phyloP scores from a whole-genome alignment of 2,329 filamentous ascomycete genomes.

The Cryphonectria japonica region DNA sequence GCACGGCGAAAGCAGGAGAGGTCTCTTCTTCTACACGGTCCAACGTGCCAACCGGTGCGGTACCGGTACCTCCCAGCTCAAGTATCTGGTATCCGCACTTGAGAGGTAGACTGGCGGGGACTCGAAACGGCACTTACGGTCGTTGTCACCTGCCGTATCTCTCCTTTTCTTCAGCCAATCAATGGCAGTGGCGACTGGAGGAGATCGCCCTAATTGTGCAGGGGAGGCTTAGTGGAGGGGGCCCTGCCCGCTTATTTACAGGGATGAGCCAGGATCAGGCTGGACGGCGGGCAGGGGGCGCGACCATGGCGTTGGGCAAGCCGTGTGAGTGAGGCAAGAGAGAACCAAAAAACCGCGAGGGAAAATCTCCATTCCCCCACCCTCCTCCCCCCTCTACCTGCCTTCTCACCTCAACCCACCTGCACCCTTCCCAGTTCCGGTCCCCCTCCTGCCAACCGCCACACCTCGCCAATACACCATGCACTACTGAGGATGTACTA shows the following conservation, averaged over 20 bases:
- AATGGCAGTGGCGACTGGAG: conserved; percentile 20
- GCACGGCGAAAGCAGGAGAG: background rate
- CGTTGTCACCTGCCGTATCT: conserved; percentile 20
- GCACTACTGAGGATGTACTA: background rate
- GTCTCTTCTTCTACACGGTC: conserved; percentile 1
- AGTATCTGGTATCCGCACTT: background rate
- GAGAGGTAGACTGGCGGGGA: conserved; percentile 13
- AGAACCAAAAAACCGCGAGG: conserved; percentile 1
- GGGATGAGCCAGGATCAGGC: conserved; percentile 17
- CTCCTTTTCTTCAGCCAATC: conserved; percentile 16
- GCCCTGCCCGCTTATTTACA: conserved; percentile 18
- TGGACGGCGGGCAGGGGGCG: conserved; percentile 12
- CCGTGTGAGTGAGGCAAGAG: conserved; percentile 17
- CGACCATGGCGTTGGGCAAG: conserved; percentile 9
- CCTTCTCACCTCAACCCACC: background rate
- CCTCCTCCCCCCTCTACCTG: background rate
- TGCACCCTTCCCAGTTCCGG: conserved; percentile 11
- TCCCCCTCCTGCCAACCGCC: conserved; percentile 21
- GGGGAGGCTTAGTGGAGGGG: conserved; percentile 24
- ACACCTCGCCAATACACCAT: background rate
- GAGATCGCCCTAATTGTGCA: conserved; percentile 14
- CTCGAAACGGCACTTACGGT: conserved; percentile 26
- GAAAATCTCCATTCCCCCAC: conserved; percentile 22
- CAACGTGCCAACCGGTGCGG: background rate
- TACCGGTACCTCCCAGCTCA: background rate